These are phyloP conservation scores for Claviceps paspali DNA, from an alignment of 2,329 filamentous ascomycete species.

Conservation along the genomic window DNA sequence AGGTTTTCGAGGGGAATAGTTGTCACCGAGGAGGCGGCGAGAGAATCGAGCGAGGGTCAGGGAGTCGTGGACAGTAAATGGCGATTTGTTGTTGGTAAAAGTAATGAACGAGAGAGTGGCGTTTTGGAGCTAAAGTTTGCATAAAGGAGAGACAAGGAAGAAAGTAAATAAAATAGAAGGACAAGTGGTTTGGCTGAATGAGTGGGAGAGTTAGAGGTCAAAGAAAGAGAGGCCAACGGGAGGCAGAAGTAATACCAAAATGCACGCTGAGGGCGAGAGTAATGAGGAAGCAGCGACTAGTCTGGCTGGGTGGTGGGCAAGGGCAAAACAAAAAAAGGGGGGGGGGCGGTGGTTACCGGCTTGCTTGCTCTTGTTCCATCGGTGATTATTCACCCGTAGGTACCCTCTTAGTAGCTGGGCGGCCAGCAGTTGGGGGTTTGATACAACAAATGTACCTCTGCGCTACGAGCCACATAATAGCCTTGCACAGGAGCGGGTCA, in stretches of 20 bases:
- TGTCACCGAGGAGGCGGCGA: neutral
- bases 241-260: too few relatives aligned
- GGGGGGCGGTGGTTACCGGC: too few relatives aligned
- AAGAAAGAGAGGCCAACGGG: conserved; percentile 1
- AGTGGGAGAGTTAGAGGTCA: neutral
- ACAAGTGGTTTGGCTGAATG: conserved; percentile 1
- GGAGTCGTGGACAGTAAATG: neutral
- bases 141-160: neutral
- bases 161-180: neutral
- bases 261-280: conserved; percentile 6
- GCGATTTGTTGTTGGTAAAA: neutral
- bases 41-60: conserved; percentile 2
- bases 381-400: too few relatives aligned
- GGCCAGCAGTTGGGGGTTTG: too few relatives aligned
- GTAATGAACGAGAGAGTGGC: conserved; percentile 2
- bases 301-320: too few relatives aligned
- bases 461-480: too few relatives aligned
- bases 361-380: too few relatives aligned
- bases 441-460: too few relatives aligned
- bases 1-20: neutral
- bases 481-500: too few relatives aligned
- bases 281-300: neutral
- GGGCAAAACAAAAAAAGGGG: too few relatives aligned
- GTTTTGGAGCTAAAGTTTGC: neutral
- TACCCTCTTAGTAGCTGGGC: too few relatives aligned